phyloP scores from a whole-genome alignment of 2,329 filamentous ascomycete genomes.

The Chaetomiaceae sp. region DNA sequence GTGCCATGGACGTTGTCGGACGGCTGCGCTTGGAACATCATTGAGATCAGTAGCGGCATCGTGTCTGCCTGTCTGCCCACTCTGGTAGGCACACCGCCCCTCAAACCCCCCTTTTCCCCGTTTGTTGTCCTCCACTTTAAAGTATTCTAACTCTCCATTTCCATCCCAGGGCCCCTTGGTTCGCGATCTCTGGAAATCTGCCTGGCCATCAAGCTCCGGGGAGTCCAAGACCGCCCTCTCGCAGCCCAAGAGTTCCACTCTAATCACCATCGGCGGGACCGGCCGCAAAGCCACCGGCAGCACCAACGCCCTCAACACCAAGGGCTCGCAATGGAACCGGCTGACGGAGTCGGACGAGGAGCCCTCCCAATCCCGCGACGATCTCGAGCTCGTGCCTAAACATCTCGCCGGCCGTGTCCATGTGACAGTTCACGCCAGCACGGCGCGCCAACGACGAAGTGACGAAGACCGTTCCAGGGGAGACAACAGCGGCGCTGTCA shows the following conservation, averaged over 20 bases:
- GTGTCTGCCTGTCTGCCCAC: constrained; percentile 6
- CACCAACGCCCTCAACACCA: neutral
- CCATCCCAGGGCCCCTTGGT: constrained; percentile 2
- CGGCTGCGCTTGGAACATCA: constrained; percentile 10
- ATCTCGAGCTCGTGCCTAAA: constrained; percentile 8
- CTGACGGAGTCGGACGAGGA: constrained; percentile 3
- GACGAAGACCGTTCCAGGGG: neutral
- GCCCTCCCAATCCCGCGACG: neutral
- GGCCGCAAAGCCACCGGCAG: neutral
- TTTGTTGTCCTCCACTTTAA: too few species aligned
- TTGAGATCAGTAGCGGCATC: constrained; percentile 11
- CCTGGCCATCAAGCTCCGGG: constrained; percentile 3
- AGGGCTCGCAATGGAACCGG: constrained; percentile 4
- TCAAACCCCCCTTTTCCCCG: neutral
- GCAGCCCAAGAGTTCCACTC: neutral
- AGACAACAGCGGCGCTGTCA: neutral
- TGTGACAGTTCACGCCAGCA: neutral
- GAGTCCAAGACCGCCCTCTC: neutral
- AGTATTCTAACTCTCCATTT: neutral
- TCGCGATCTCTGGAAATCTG: constrained; percentile 8
- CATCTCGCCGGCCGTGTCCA: neutral
- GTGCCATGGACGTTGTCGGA: constrained; percentile 7
- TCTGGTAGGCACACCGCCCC: constrained; percentile 1
- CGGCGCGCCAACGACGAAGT: neutral
- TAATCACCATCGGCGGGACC: constrained; percentile 9